A percentile compares a stretch with the other conserved stretches of the same genome.
Evolutionary conservation across 352 stramenopile genomes (phyloP).

Genomic region (Phytophthora podocarpi): DNA sequence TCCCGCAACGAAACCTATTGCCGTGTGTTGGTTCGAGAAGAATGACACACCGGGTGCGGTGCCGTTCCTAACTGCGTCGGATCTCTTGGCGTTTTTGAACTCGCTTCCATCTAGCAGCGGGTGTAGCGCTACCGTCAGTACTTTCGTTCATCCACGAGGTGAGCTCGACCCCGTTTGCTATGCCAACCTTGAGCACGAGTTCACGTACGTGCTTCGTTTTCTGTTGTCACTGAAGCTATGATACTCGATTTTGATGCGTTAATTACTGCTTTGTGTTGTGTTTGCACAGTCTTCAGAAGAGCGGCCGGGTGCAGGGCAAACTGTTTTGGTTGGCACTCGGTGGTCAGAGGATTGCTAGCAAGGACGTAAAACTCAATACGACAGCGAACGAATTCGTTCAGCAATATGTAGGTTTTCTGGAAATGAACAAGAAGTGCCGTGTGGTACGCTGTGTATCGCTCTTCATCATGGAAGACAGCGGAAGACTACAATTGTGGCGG

Average conservation of each 20-base stretch:
- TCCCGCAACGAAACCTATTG: slow-evolving; percentile 35
- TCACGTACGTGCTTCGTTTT: slow-evolving; percentile 60
- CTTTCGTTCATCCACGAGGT: slow-evolving; percentile 67
- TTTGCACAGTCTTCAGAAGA: slow-evolving; percentile 61
- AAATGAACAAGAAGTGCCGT: slow-evolving; percentile 71
- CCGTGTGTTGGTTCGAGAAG: slow-evolving; percentile 73
- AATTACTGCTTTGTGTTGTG: too few species aligned
- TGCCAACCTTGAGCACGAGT: slow-evolving; percentile 82
- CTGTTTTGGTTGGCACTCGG: slow-evolving; percentile 70
- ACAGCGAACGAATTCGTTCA: slow-evolving; percentile 52
- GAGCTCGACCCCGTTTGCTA: slow-evolving; percentile 69
- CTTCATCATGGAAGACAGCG: slow-evolving; percentile 64
- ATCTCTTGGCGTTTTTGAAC: slow-evolving; percentile 55
- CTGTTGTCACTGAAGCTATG: slow-evolving; percentile 9
- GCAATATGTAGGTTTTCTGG: slow-evolving; percentile 51
- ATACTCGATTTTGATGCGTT: slow-evolving; percentile 38
- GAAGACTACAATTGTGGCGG: slow-evolving; percentile 57
- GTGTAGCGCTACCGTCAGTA: slow-evolving; percentile 50
- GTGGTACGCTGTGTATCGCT: slow-evolving; percentile 59
- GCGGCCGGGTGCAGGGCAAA: slow-evolving; percentile 58
- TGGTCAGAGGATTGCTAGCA: slow-evolving; percentile 67
- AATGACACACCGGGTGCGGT: slow-evolving; percentile 44
- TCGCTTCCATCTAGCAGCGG: slow-evolving; percentile 42
- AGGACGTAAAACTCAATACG: slow-evolving; percentile 67
- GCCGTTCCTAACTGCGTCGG: slow-evolving; percentile 54